These are phyloP conservation scores for Dacryopinax primogenitus DNA, from an alignment of 768 basidiomycete genomes.

Conservation along the genomic window DNA sequence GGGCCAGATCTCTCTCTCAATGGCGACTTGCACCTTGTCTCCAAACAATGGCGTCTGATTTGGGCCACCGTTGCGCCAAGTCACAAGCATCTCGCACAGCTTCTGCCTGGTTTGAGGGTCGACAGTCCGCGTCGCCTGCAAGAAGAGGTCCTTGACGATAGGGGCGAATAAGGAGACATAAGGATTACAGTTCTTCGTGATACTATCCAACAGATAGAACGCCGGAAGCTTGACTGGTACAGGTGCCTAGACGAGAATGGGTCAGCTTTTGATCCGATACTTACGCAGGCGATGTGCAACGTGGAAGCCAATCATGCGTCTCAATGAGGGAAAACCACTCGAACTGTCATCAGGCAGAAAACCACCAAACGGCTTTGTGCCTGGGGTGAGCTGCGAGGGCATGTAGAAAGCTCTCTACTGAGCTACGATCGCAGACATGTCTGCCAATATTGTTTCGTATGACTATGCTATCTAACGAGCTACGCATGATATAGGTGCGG, in stretches of 20 bases:
- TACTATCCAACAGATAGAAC: slow-evolving; percentile 91
- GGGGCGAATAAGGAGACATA: slow-evolving; percentile 77
- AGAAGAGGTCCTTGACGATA: slow-evolving; percentile 70
- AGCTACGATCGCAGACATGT: no score
- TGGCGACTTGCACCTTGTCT: slow-evolving; percentile 57
- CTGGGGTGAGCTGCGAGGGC: not conserved
- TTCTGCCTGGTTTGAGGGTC: slow-evolving; percentile 76
- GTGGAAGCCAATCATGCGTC: not conserved
- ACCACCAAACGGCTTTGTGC: not conserved
- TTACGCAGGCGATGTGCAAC: not conserved
- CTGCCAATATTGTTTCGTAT: no score
- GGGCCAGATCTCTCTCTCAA: slow-evolving; percentile 78
- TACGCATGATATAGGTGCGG: not conserved
- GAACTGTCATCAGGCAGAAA: not conserved
- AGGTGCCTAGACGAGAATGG: slow-evolving; percentile 49
- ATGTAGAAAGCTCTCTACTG: no score
- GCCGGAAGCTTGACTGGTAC: slow-evolving; percentile 83
- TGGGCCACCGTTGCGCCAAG: slow-evolving; percentile 83
- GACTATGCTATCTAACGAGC: not conserved
- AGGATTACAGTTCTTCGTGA: slow-evolving; percentile 91
- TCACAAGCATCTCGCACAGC: slow-evolving; percentile 95
- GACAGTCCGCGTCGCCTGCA: slow-evolving; percentile 77
- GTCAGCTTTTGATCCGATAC: not conserved
- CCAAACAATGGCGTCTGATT: slow-evolving; percentile 77
- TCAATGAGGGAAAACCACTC: not conserved